Base-by-base conservation (phyloP, 768 basidiomycete species). In the Thelephora ganbajun region DNA sequence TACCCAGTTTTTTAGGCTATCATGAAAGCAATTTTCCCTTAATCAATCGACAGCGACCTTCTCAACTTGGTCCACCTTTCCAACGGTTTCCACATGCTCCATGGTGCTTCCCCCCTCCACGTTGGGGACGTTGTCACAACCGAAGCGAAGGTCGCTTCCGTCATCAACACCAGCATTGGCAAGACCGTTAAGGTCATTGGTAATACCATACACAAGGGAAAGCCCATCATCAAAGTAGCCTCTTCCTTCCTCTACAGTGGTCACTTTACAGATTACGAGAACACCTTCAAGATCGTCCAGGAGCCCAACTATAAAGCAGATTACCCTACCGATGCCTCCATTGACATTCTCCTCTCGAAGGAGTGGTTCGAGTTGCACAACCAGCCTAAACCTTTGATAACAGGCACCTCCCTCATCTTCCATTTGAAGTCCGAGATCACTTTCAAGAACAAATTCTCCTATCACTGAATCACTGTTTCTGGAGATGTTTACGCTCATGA, bases 211-310 rank as follows among this genome's bases (percentile, higher is more conserved):
- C 83, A 91, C 47, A 74, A 76, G 30, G 79, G 75, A 42, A 72
- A 80, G 58, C 84, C 80, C 2, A 82, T 96, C 62, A 87, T 98
- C 48, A n/a, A n/a, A n/a, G n/a, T n/a, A n/a, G n/a, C n/a, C n/a
- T n/a, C n/a, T n/a, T n/a, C n/a, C n/a, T n/a, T 99, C 83, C 74
- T 99, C 37, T 98, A 96, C 68, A 89, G 96, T 53, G 94, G 96
- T 44, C 80, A 77, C 44, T 99, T 98, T 69, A 71, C 67, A 57
- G 96, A 98, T 69, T 98, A 79, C 62, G 77, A 86, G 61, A 92
- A 97, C 68, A 98, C 96, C 0, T 99, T 99, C 65, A 91, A 97
- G 64, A 83, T 81, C 11, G 73, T n/a, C n/a, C n/a, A n/a, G n/a
- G n/a, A n/a, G n/a, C n/a, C n/a, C n/a, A n/a, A n/a, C n/a, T n/a